Evolutionary conservation across 2,329 filamentous ascomycete genomes (phyloP).

Genomic region (Botrytis byssoidea): DNA sequence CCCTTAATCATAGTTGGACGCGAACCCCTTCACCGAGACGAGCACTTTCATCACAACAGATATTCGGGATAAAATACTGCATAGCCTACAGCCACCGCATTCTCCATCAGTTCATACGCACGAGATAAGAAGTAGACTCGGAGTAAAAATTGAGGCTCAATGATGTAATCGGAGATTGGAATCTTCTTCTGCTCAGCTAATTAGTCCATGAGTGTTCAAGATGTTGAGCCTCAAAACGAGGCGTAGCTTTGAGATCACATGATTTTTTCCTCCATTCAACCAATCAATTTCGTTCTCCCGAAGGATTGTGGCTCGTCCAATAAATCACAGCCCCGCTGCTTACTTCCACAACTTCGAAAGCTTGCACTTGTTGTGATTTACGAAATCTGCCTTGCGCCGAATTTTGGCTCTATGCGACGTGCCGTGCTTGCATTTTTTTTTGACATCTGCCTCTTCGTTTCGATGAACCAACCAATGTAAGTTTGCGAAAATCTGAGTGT

Average conservation of each 20-base stretch:
- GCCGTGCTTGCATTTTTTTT: slow-evolving; percentile 6
- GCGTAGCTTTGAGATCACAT: slow-evolving; percentile 10
- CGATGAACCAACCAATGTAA: not conserved
- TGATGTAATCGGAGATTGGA: not conserved
- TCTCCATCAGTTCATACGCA: not conserved
- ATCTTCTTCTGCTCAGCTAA: not conserved
- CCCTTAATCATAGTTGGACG: not conserved
- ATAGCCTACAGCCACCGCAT: not conserved
- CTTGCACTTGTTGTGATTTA: not conserved
- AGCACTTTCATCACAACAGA: not conserved
- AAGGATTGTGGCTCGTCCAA: slow-evolving; percentile 9
- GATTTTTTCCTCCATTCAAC: not conserved
- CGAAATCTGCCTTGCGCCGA: not conserved
- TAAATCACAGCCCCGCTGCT: slow-evolving; percentile 6
- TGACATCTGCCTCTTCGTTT: not conserved
- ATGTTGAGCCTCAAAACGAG: not conserved
- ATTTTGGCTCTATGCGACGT: not conserved
- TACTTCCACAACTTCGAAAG: not conserved
- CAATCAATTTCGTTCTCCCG: not conserved
- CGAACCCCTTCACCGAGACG: not conserved
- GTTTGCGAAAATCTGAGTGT: not conserved
- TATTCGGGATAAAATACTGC: not conserved
- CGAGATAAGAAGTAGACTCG: not conserved
- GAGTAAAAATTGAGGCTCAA: not conserved
- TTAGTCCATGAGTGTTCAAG: not conserved